Conservation (phyloP, 2,329 filamentous ascomycete species). For the Fusarium oligoseptatum region DNA sequence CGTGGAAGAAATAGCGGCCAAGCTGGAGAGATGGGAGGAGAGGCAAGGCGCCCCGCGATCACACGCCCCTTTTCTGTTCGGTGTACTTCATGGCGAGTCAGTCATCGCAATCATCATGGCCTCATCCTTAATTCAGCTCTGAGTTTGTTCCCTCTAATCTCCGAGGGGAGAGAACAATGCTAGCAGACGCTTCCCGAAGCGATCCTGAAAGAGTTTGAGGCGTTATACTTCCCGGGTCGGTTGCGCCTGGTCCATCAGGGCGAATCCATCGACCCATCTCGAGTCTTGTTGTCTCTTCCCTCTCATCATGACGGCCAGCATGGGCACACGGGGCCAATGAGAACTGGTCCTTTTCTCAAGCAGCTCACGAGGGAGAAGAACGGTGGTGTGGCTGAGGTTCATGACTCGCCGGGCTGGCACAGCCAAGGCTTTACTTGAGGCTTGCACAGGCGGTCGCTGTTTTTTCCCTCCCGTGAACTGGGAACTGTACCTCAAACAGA, state of each 20-base stretch:
- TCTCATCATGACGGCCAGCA: background rate
- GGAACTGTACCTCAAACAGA: background rate
- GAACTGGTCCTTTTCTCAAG: background rate
- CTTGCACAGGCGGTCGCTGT: background rate
- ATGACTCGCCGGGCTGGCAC: background rate
- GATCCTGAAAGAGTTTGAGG: background rate
- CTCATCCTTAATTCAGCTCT: background rate
- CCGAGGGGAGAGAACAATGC: background rate
- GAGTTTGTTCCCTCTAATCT: background rate
- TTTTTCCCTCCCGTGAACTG: background rate
- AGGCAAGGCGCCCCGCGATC: background rate
- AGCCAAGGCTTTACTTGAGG: background rate
- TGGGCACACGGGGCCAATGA: background rate
- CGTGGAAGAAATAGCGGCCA: background rate
- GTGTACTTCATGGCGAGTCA: background rate
- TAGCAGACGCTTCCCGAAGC: background rate
- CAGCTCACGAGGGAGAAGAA: background rate
- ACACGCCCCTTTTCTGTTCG: background rate
- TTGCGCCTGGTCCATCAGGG: background rate
- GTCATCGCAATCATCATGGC: background rate
- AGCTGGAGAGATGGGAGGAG: background rate
- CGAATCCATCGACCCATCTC: background rate
- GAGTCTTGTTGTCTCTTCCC: background rate
- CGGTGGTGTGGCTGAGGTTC: background rate
- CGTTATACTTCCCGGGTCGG: background rate